Conservation (phyloP, 2,329 filamentous ascomycete genomes). For the Clonostachys solani region DNA sequence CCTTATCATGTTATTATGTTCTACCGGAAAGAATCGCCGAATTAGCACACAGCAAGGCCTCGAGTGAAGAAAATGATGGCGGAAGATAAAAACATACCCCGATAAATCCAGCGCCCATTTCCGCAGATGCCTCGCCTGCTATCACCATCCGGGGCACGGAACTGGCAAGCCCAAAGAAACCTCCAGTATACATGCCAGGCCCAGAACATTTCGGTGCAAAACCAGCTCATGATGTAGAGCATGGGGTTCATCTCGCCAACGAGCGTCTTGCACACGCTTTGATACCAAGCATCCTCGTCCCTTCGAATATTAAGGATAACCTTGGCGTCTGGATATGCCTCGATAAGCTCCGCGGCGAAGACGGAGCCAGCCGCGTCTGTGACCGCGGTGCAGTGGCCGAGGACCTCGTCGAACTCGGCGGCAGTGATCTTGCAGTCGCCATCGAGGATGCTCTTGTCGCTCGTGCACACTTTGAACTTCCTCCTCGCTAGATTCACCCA, state of each 20-base stretch:
- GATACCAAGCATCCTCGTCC: constrained; percentile 34
- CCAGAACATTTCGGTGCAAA: constrained; percentile 22
- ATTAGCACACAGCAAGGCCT: not conserved
- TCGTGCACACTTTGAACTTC: constrained; percentile 8
- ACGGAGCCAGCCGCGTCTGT: constrained; percentile 31
- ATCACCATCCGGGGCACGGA: constrained; percentile 17
- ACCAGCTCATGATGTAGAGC: constrained; percentile 11
- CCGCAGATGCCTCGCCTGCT: constrained; percentile 11
- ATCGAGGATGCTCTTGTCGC: constrained; percentile 4
- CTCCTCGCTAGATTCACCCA: constrained; percentile 16
- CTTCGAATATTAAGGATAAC: constrained; percentile 35
- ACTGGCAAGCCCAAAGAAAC: constrained; percentile 20
- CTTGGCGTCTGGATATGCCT: constrained; percentile 42
- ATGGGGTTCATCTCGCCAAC: constrained; percentile 4
- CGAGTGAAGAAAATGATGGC: not conserved
- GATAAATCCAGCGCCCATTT: constrained; percentile 18
- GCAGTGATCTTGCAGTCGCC: constrained; percentile 6
- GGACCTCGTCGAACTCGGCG: constrained; percentile 14
- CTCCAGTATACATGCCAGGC: constrained; percentile 20
- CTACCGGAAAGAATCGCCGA: constrained; percentile 5
- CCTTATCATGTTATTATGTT: constrained; percentile 24
- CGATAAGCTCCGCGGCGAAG: constrained; percentile 37
- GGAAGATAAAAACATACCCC: constrained; percentile 10
- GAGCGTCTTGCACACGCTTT: constrained; percentile 18
- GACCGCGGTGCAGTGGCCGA: constrained; percentile 21